phyloP scores from a whole-genome alignment of 495 filamentous ascomycete species.

The Cairneyella variabilis region DNA sequence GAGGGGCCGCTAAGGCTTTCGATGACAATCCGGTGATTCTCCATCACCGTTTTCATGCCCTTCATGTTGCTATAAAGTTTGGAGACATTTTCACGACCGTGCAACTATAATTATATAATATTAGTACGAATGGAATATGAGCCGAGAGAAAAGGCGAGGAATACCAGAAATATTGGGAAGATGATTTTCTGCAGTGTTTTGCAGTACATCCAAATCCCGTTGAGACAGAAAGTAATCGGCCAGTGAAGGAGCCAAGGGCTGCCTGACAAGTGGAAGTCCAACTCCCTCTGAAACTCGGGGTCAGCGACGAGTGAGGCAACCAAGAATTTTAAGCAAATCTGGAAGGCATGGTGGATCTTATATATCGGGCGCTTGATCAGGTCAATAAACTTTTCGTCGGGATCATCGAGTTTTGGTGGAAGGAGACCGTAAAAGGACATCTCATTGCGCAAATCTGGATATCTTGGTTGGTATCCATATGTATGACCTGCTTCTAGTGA shows the following conservation, averaged over 20 bases:
- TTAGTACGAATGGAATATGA: no score
- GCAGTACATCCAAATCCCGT: not conserved
- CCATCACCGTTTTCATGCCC: conserved; percentile 41
- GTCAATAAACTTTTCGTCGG: no score
- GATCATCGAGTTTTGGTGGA: no score
- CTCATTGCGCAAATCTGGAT: no score
- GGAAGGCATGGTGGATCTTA: conserved; percentile 34
- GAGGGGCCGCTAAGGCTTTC: conserved; percentile 42
- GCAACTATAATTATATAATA: no score
- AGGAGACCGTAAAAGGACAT: no score
- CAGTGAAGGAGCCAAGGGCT: conserved; percentile 36
- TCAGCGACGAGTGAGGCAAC: conserved; percentile 49
- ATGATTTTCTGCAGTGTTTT: conserved; percentile 1
- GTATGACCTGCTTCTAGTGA: not conserved
- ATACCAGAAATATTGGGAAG: conserved; percentile 22
- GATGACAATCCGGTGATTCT: conserved; percentile 42
- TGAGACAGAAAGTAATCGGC: not conserved
- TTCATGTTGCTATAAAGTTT: conserved; percentile 44
- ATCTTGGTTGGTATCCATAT: no score
- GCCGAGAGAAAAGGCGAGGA: no score
- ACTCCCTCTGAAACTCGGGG: conserved; percentile 56
- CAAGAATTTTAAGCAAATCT: conserved; percentile 46
- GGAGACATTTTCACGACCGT: conserved; percentile 41
- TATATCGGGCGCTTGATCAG: no score
- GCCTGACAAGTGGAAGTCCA: conserved; percentile 41